phyloP scores from a whole-genome alignment of 1,139 yeast genomes.

The Hansenula sp. region DNA sequence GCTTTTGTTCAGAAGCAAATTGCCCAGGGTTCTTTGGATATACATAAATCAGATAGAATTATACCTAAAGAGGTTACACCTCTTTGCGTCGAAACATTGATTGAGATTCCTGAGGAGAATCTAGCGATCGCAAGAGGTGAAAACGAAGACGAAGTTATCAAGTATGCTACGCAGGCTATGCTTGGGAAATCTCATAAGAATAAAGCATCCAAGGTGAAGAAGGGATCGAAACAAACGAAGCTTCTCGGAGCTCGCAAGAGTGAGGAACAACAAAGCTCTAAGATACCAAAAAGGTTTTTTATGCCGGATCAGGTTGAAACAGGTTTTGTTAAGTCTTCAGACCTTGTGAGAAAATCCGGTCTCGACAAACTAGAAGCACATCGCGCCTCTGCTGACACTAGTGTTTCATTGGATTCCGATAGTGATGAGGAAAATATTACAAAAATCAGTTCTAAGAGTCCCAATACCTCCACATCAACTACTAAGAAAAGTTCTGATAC shows the following conservation, averaged over 20 bases:
- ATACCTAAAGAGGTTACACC: constrained; percentile 59
- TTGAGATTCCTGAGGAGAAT: constrained; percentile 72
- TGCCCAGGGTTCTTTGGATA: constrained; percentile 34
- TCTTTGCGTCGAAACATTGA: constrained; percentile 46
- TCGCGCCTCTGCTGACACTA: background rate
- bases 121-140: constrained; percentile 47
- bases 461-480: background rate
- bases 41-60: constrained; percentile 55
- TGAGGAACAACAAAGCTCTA: constrained; percentile 13
- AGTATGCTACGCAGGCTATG: constrained; percentile 49
- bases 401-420: constrained; percentile 12
- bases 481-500: background rate
- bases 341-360: constrained; percentile 37
- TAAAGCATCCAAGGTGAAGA: constrained; percentile 9
- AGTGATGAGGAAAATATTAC: constrained; percentile 10
- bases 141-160: constrained; percentile 69
- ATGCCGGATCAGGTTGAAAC: constrained; percentile 79
- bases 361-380: constrained; percentile 2
- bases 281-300: constrained; percentile 43
- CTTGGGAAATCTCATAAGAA: constrained; percentile 25
- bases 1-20: constrained; percentile 64
- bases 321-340: constrained; percentile 61
- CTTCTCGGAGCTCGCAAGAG: background rate
- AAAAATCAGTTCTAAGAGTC: too few relatives aligned
- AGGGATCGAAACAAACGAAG: constrained; percentile 7